A percentile compares a stretch with the other conserved stretches of the same genome.
Conservation (phyloP, 495 filamentous ascomycete genomes). For the Talaromyces trachyspermus region DNA sequence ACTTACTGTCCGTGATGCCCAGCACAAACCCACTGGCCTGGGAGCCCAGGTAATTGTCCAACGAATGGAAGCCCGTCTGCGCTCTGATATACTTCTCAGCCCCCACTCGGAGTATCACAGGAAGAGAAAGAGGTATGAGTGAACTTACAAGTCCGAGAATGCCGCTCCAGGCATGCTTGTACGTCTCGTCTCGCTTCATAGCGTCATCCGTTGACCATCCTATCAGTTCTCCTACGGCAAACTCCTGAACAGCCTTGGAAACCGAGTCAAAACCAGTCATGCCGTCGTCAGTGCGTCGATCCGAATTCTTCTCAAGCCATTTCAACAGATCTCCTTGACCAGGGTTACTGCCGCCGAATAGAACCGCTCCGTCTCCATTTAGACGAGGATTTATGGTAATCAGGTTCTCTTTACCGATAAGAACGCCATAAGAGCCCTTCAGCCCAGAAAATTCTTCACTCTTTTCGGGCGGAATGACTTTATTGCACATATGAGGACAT, state of each 20-base stretch:
- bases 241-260: neutral
- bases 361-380: constrained; percentile 1
- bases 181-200: neutral
- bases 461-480: neutral
- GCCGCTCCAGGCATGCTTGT: neutral
- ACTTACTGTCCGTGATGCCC: constrained; percentile 1
- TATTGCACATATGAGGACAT: constrained; percentile 1
- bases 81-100: neutral
- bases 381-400: constrained; percentile 1
- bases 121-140: too few species aligned
- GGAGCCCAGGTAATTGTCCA: neutral
- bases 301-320: neutral
- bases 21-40: constrained; percentile 1
- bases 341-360: neutral
- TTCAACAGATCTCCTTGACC: neutral
- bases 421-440: neutral
- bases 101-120: neutral
- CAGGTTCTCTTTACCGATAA: neutral
- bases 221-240: neutral
- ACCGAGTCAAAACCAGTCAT: neutral
- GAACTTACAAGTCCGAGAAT: constrained; percentile 1
- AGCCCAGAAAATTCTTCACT: neutral
- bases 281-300: neutral
- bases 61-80: constrained; percentile 1
- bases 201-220: neutral